A percentile compares a stretch with the other conserved stretches of the same genome.
phyloP scores from a whole-genome alignment of 2,329 filamentous ascomycete genomes.

The Xylariaceae sp. region DNA sequence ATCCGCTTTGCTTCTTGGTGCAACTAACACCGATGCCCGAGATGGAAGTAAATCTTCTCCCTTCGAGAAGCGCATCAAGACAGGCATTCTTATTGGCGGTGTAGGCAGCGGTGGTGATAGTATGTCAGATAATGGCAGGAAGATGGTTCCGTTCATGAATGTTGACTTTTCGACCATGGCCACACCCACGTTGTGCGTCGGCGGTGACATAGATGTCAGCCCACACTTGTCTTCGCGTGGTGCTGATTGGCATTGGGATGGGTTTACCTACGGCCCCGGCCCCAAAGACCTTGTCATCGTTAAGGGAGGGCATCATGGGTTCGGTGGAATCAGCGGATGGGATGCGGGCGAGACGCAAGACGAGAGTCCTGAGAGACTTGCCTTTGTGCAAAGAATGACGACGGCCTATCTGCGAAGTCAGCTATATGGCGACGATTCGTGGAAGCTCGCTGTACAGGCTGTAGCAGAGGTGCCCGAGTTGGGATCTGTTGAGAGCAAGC shows the following conservation, averaged over 20 bases:
- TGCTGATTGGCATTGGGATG: conserved; percentile 39
- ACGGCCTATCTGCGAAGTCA: conserved; percentile 38
- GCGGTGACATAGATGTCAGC: conserved; percentile 37
- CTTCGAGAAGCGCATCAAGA: conserved; percentile 36
- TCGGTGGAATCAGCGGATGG: conserved; percentile 40
- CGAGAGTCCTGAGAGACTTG: conserved; percentile 35
- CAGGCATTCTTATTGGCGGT: conserved; percentile 35
- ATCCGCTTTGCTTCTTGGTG: conserved; percentile 35
- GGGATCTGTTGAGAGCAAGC: conserved; percentile 32
- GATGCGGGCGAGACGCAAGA: conserved; percentile 35
- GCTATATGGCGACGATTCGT: conserved; percentile 34
- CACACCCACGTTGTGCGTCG: conserved; percentile 36
- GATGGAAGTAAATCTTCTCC: conserved; percentile 18
- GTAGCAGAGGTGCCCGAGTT: conserved; percentile 25
- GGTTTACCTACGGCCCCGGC: conserved; percentile 33
- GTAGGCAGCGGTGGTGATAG: conserved; percentile 32
- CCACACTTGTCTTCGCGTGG: conserved; percentile 34
- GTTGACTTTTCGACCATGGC: conserved; percentile 35
- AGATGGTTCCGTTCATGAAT: conserved; percentile 33
- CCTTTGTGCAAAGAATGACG: conserved; percentile 35
- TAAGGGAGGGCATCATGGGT: conserved; percentile 31
- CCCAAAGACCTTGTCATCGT: conserved; percentile 36
- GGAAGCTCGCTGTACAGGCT: conserved; percentile 30
- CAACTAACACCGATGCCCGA: conserved; percentile 33
- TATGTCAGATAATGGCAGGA: conserved; percentile 28